Conservation (phyloP, 345 rosid genomes). For the Eucalyptus sp. region DNA sequence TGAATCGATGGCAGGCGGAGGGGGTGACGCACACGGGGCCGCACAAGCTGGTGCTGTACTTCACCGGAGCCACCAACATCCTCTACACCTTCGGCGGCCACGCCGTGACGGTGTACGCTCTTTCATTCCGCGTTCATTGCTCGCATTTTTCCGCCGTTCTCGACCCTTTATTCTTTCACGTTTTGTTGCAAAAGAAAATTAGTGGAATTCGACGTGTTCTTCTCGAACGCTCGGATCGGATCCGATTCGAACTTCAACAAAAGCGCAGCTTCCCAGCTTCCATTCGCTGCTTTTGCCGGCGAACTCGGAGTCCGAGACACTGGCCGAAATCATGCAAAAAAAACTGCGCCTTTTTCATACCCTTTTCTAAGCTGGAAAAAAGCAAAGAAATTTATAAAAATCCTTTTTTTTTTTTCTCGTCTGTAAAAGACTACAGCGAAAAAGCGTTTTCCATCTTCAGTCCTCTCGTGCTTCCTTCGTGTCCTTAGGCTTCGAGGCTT, state of each 20-base stretch:
- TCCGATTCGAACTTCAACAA: not conserved
- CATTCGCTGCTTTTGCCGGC: conserved; percentile 87
- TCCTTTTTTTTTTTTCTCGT: not conserved
- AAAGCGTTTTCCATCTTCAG: not conserved
- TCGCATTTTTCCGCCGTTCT: not conserved
- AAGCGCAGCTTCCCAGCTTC: conserved; percentile 34
- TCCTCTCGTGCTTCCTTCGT: not conserved
- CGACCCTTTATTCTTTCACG: not conserved
- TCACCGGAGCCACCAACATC: conserved; percentile 99
- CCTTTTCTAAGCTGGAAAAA: not conserved
- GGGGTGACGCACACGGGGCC: conserved; percentile 77
- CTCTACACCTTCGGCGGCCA: conserved; percentile 99
- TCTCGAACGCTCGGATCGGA: not conserved
- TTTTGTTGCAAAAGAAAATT: not conserved
- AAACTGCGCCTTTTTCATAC: not conserved
- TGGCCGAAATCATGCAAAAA: conserved; percentile 28
- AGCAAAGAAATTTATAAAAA: not conserved
- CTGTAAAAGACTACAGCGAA: not conserved
- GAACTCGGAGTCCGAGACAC: not conserved
- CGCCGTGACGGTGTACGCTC: conserved; percentile 88
- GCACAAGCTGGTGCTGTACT: conserved; percentile 71
- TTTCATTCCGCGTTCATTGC: not conserved
- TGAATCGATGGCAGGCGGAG: conserved; percentile 21
- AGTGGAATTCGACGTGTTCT: not conserved
- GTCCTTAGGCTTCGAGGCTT: not conserved